phyloP scores from a whole-genome alignment of 345 rosid species.

The Eucalyptus marginata region DNA sequence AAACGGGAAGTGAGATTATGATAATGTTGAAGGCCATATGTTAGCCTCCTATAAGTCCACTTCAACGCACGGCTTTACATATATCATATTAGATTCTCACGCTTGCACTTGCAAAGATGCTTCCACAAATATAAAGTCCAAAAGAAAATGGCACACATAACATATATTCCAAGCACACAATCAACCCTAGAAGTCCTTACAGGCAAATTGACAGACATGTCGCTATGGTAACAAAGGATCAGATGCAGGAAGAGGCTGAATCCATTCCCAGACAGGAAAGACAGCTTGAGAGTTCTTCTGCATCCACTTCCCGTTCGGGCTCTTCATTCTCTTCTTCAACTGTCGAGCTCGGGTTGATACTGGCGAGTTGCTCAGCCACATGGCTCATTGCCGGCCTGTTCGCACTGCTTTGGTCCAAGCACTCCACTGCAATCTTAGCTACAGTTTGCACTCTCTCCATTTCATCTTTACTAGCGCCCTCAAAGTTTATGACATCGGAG shows the following conservation, averaged over 20 bases:
- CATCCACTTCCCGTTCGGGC: too few species aligned
- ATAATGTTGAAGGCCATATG: neutral
- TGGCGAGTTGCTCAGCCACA: too few species aligned
- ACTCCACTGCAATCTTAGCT: neutral
- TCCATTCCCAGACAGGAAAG: too few species aligned
- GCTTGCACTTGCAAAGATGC: neutral
- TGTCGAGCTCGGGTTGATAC: too few species aligned
- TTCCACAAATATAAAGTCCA: neutral
- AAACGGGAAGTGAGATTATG: neutral
- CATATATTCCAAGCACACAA: neutral
- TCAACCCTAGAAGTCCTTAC: neutral
- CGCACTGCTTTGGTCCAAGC: too few species aligned
- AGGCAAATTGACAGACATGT: neutral
- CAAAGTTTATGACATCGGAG: neutral
- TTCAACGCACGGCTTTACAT: neutral
- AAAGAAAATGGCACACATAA: neutral
- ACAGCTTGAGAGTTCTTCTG: too few species aligned
- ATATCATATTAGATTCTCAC: neutral
- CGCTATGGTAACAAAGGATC: neutral
- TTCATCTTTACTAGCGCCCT: neutral
- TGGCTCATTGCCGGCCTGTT: too few species aligned
- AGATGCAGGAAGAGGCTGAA: neutral
- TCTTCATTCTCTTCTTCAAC: too few species aligned
- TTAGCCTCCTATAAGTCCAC: neutral
- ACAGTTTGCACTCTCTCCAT: neutral